These are phyloP conservation scores for Apiospora hydei DNA, from an alignment of 2,329 filamentous ascomycete genomes.

Conservation along the genomic window DNA sequence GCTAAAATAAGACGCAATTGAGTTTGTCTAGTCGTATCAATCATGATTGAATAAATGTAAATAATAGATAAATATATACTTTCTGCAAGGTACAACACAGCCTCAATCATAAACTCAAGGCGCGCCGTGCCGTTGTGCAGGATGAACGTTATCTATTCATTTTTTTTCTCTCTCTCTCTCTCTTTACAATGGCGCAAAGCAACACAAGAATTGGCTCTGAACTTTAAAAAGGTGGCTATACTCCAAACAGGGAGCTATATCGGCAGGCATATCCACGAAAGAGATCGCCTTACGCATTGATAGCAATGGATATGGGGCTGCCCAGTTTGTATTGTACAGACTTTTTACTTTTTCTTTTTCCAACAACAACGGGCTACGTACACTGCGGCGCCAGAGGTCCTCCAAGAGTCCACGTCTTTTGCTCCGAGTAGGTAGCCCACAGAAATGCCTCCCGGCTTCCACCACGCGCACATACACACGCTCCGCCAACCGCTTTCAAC, in stretches of 20 bases:
- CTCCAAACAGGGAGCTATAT: slow-evolving; percentile 4
- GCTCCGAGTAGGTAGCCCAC: slow-evolving; percentile 8
- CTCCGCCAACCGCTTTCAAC: neutral
- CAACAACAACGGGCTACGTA: neutral
- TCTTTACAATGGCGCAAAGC: slow-evolving; percentile 12
- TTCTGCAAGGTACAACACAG: neutral
- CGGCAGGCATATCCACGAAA: slow-evolving; percentile 17
- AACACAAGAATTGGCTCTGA: slow-evolving; percentile 21
- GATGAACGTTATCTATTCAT: slow-evolving; percentile 28
- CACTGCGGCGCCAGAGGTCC: slow-evolving; percentile 9
- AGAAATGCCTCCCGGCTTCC: slow-evolving; percentile 5
- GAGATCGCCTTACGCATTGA: slow-evolving; percentile 2
- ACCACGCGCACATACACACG: neutral
- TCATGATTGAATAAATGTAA: neutral
- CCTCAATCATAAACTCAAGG: neutral
- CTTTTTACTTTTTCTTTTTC: slow-evolving; percentile 17
- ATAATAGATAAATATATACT: neutral
- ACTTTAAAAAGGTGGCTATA: neutral
- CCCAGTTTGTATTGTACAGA: slow-evolving; percentile 25
- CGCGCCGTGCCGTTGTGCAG: slow-evolving; percentile 18
- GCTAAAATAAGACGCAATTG: neutral
- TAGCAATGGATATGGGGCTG: slow-evolving; percentile 27
- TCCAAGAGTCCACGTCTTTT: slow-evolving; percentile 13
- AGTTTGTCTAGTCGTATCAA: neutral
- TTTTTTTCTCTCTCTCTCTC: neutral